A percentile compares a stretch with the other conserved stretches of the same genome.
These are phyloP conservation scores for Chaetomium tenue DNA, from an alignment of 495 filamentous ascomycete species.

Conservation along the genomic window DNA sequence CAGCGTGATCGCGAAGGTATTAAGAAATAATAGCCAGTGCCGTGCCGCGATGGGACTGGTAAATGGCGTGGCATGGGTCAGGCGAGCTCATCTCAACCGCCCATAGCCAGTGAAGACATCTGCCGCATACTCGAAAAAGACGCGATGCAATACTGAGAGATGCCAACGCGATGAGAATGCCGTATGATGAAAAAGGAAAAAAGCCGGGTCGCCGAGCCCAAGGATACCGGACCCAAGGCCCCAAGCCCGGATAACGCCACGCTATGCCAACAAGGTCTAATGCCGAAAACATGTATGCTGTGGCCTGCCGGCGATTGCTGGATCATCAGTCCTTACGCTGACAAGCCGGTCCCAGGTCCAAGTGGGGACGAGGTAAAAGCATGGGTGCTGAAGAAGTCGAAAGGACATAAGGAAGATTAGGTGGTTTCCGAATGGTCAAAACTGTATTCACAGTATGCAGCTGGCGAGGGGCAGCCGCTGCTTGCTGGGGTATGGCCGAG, in stretches of 20 bases:
- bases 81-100: not conserved
- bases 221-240: slow-evolving; percentile 34
- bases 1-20: slow-evolving; percentile 18
- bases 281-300: slow-evolving; percentile 24
- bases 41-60: slow-evolving; percentile 17
- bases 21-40: slow-evolving; percentile 19
- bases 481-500: not conserved
- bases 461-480: not conserved
- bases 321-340: slow-evolving; percentile 28
- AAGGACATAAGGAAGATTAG: slow-evolving; percentile 19
- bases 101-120: slow-evolving; percentile 6
- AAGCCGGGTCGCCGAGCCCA: slow-evolving; percentile 24
- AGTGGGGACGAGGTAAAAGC: not conserved
- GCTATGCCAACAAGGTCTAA: slow-evolving; percentile 34
- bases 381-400: slow-evolving; percentile 8
- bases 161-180: slow-evolving; percentile 25
- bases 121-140: slow-evolving; percentile 17
- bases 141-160: slow-evolving; percentile 23
- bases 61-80: slow-evolving; percentile 13
- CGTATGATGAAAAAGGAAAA: slow-evolving; percentile 20
- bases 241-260: slow-evolving; percentile 30
- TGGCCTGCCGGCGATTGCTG: slow-evolving; percentile 29
- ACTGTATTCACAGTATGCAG: slow-evolving; percentile 10
- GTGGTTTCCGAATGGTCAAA: not conserved
- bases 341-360: slow-evolving; percentile 13